Percentiles rank a stretch among this genome's conserved stretches.
Conservation (phyloP, 225 moss, liverwort and hornwort genomes). For the Ulota crispa region DNA sequence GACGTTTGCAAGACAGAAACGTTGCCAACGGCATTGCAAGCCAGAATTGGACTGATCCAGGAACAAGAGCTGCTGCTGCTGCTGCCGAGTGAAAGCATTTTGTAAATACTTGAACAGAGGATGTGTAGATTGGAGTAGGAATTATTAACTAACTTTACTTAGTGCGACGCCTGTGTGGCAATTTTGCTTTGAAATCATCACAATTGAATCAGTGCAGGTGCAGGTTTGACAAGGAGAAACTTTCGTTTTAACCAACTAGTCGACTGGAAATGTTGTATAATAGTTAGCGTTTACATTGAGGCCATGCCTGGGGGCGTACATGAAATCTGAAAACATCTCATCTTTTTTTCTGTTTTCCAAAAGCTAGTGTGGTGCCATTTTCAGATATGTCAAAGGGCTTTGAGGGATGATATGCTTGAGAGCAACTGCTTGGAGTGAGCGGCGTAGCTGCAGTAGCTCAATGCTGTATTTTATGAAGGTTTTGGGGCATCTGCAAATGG, state of each 20-base stretch:
- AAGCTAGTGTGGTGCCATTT: neutral
- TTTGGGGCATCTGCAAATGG: neutral
- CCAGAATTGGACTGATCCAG: neutral
- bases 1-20: neutral
- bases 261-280: slow-evolving; percentile 22
- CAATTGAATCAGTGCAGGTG: neutral
- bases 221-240: neutral
- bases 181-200: slow-evolving; percentile 27
- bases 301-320: neutral
- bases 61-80: neutral
- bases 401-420: neutral
- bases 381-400: no score
- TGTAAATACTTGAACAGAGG: slow-evolving; percentile 27
- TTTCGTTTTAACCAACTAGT: slow-evolving; percentile 23
- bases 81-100: neutral
- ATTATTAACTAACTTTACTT: no score
- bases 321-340: neutral
- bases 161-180: slow-evolving; percentile 18
- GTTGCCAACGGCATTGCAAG: neutral
- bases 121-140: slow-evolving; percentile 23
- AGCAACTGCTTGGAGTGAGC: neutral
- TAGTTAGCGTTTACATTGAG: slow-evolving; percentile 21
- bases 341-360: neutral
- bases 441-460: neutral
- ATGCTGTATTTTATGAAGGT: neutral